A percentile compares a stretch with the other conserved stretches of the same genome.
Evolutionary conservation across 345 rosid species (phyloP).

Genomic region (Alliaria petiolata): DNA sequence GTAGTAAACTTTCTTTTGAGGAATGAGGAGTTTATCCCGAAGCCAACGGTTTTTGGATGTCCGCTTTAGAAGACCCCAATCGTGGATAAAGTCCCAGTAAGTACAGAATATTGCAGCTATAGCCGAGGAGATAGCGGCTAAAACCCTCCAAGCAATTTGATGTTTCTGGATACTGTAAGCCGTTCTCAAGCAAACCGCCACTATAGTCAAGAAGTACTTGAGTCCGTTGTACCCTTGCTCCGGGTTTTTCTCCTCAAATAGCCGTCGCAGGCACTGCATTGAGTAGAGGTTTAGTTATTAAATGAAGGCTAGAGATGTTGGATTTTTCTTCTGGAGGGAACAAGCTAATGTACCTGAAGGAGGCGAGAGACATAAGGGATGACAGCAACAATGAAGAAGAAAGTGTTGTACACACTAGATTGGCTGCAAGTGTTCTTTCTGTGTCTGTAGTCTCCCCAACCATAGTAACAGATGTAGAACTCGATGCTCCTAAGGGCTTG

Average conservation of each 20-base stretch:
- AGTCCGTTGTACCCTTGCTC: conserved; percentile 57
- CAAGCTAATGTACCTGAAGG: conserved; percentile 43
- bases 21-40: conserved; percentile 66
- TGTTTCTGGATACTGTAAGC: conserved; percentile 37
- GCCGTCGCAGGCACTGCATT: conserved; percentile 55
- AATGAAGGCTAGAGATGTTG: background rate
- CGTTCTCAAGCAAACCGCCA: conserved; percentile 59
- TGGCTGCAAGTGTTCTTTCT: conserved; percentile 38
- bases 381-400: conserved; percentile 50
- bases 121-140: conserved; percentile 40
- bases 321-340: background rate
- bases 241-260: conserved; percentile 53
- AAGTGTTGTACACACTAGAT: conserved; percentile 30
- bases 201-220: conserved; percentile 55
- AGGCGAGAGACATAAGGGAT: conserved; percentile 54
- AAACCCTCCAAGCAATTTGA: conserved; percentile 32
- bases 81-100: conserved; percentile 62
- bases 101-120: conserved; percentile 46
- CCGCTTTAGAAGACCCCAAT: conserved; percentile 68
- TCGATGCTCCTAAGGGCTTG: conserved; percentile 67
- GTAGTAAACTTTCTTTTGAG: conserved; percentile 49
- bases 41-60: conserved; percentile 61
- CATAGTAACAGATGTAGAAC: conserved; percentile 68
- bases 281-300: background rate
- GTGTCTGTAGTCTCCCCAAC: conserved; percentile 51